Base-by-base conservation (phyloP, 2,329 filamentous ascomycete genomes). In the Alternaria solani region DNA sequence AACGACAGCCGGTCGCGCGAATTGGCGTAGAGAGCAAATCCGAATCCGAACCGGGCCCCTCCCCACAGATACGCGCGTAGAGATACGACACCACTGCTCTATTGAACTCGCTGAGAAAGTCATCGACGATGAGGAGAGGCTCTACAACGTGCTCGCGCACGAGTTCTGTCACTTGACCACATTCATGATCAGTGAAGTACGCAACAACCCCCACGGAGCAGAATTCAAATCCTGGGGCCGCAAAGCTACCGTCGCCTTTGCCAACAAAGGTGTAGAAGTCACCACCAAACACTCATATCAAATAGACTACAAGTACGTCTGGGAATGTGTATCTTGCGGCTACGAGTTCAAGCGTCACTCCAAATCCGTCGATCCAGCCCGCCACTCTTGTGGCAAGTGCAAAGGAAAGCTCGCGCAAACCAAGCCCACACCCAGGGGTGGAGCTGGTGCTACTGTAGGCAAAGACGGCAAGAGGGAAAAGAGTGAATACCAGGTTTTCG, bases 81-180 rank as follows among this genome's bases (percentile, higher is more conserved):
- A 70, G n/a, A 77, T 80, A 57, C 78, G 77, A 26, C 88, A 94
- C 75, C 80, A 87, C 69, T 93, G 92, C 9, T 88, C 84, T 16
- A 97, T 98, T 72, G 94, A 98, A 75, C 87, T 98, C 2, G 92
- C 94, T 0, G 88, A 92, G 55, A 96, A 96, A 76, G 89, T 97
- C 47, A 93, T 98, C 63, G 88, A 93, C 74, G 86, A 90, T 71
- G 87, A 64, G 67, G 79, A 90, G 59, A 88, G 92, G 3, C 85
- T 98, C 1, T 85, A 95, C 64, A 97, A 97, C 77, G 93, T 95
- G 0, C 81, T 98, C n/a, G 93, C 94, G 0, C 95, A 99, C 76
- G 95, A 99, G 72, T 98, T 95, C 81, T 98, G 95, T 77, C 95
- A 99, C 74, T 82, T 98, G 1, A 90, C 92, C 43, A 96, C 93